Base-by-base conservation (phyloP, 2,329 filamentous ascomycete genomes). In the Calonectria ilicicola region DNA sequence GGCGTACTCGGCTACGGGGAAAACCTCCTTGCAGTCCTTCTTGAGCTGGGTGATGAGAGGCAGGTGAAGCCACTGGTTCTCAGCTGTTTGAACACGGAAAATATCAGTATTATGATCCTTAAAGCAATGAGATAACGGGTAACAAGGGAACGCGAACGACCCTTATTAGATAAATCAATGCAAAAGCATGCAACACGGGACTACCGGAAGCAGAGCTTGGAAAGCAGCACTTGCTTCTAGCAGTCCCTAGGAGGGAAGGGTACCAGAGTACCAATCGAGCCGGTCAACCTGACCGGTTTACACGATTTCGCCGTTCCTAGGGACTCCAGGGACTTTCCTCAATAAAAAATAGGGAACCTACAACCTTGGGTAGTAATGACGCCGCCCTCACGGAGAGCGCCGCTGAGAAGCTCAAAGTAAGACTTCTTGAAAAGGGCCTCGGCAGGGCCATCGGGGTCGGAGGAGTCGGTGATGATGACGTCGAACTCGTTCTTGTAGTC, bases 321-420 rank as follows among this genome's bases (percentile, higher is more conserved):
- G 79, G 82, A 83, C 81, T 70, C 78, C 82, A 79, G 79, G 71
- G 75, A 83, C 84, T 84, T 82, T 83, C 82, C 82, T 75, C 77
- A 82, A 84, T 81, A 85, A 84, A 90, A 89, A 91, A 47, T 14
- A 91, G 92, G 93, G 92, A 90, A 95, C 95, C 91, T 95, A 98
- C 95, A 98, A 99, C 97, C 97, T 98, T 99, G 97, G 84, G 97
- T 99, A 87, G 95, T 96, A 88, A 99, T 98, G 84, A 99, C 95
- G 89, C 97, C 97, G 87, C 96, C 96, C 82, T 98, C 95, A 79
- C 94, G 93, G 81, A 98, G 92, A 81, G 97, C 97, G 82, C 93
- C 94, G 85, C 93, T 90, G 75, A 99, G 91, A 79, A 99, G 93
- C 90, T 98, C 90, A 87, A 98, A 99, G 91, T 99, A 99, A 75